Conservation (phyloP, 2,329 filamentous ascomycete species). For the Ampelomyces quisqualis region DNA sequence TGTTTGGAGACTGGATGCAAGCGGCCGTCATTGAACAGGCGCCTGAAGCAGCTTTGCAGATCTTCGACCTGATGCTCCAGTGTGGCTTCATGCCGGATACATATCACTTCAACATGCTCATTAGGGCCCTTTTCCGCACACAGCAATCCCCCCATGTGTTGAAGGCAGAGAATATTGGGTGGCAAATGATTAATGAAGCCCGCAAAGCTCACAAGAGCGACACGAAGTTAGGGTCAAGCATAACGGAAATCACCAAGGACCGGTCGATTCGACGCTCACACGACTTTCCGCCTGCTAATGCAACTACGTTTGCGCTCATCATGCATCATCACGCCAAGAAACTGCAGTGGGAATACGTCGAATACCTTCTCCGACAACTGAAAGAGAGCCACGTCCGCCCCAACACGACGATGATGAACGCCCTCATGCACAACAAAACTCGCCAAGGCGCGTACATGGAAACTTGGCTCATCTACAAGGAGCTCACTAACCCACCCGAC, state of each 20-base stretch:
- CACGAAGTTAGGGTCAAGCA: background rate
- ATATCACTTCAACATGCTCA: constrained; percentile 77
- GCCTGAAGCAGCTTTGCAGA: constrained; percentile 65
- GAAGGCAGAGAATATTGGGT: constrained; percentile 41
- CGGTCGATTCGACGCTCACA: background rate
- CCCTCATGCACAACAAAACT: constrained; percentile 34
- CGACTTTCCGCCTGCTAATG: constrained; percentile 29
- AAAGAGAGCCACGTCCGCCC: constrained; percentile 20
- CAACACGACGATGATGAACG: constrained; percentile 36
- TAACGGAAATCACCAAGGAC: constrained; percentile 6
- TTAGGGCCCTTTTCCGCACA: constrained; percentile 72
- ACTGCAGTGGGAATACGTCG: constrained; percentile 38
- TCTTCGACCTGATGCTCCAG: constrained; percentile 73
- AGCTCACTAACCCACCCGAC: constrained; percentile 24
- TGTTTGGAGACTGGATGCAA: constrained; percentile 87
- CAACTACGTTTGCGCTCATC: constrained; percentile 35
- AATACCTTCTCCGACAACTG: constrained; percentile 34
- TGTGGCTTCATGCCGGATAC: constrained; percentile 67
- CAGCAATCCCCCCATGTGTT: constrained; percentile 18
- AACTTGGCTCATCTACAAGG: constrained; percentile 33
- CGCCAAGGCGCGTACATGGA: constrained; percentile 32
- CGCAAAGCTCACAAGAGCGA: constrained; percentile 4
- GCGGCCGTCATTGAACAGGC: constrained; percentile 67
- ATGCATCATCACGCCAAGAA: constrained; percentile 33
- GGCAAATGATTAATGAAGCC: constrained; percentile 38